Conservation (phyloP, 192 early-diverging fungal genomes). For the Podila verticillata region DNA sequence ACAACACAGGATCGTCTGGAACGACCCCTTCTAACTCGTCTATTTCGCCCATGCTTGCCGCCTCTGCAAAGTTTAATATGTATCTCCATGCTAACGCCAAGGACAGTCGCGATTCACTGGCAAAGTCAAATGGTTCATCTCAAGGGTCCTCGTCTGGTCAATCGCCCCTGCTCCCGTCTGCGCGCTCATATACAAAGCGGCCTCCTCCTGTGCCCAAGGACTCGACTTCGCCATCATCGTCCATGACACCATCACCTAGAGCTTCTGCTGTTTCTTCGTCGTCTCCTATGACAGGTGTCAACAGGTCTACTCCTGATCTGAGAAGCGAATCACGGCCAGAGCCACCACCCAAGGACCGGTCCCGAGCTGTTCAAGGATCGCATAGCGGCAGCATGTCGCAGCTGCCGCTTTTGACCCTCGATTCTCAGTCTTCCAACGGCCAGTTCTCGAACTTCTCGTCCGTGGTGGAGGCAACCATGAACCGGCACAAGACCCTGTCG, state of each 20-base stretch:
- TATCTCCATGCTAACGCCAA: constrained; percentile 20
- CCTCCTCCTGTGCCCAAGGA: constrained; percentile 24
- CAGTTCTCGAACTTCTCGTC: constrained; percentile 5
- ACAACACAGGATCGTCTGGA: not conserved
- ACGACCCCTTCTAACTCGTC: not conserved
- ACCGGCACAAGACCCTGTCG: constrained; percentile 13
- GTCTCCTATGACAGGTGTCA: constrained; percentile 4
- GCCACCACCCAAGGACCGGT: constrained; percentile 30
- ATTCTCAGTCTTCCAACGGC: constrained; percentile 18
- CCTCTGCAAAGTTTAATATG: constrained; percentile 32
- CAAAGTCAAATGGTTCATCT: not conserved
- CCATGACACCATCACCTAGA: constrained; percentile 15
- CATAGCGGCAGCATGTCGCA: constrained; percentile 11
- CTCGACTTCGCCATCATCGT: not conserved
- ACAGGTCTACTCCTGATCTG: constrained; percentile 6
- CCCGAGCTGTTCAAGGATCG: constrained; percentile 8
- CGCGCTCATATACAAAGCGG: constrained; percentile 26
- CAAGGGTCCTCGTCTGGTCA: constrained; percentile 10
- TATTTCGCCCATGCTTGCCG: constrained; percentile 16
- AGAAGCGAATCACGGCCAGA: constrained; percentile 21
- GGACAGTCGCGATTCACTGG: constrained; percentile 23
- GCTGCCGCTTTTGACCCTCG: constrained; percentile 21
- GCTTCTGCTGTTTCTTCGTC: constrained; percentile 2
- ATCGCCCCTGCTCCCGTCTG: not conserved
- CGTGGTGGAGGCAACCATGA: constrained; percentile 28